Evolutionary conservation across 805 yeast genomes (phyloP), one percentile per base, ranked within the genome.

Genomic region (Saturnispora serradocipensis): DNA sequence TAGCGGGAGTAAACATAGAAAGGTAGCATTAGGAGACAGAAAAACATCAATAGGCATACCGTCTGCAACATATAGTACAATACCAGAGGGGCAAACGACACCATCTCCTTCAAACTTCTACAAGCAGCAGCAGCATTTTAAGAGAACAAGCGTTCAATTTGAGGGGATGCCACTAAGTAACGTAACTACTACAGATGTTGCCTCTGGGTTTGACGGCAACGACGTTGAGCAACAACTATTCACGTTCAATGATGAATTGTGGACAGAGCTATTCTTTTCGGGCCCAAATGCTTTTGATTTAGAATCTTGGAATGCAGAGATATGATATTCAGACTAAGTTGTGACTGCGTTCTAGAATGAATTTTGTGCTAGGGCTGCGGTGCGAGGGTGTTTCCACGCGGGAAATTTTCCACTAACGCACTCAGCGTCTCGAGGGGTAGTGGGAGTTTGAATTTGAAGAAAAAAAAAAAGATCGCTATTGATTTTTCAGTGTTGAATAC

Each of bases 161-260:
- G 42, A 38, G 24, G 42, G 42, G 24, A 38, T 38, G 42, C 35
- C 28, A 25, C 13, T n/a, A 4, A 20, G 30, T 24, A 24, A 24
- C 13, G 18, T 24, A 7, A 34, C 35, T 45, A 18, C 40, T 52
- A 32, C 55, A 39, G 18, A 48, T 48, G 27, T 44, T 27, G n/a
- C 42, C 27, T 15, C 24, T 34, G 34, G 43, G 24, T 16, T 11
- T 35, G 15, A 48, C 22, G 27, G 46, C 24, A 28, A 43, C 4
- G 46, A 43, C n/a, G 28, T 43, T 16, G 51, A 48, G 28, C 46
- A 50, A 28, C 77, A 81, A 10, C 74, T 73, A 46, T 72, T 75
- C 69, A 76, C 81, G 9, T 63, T 82, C 35, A 80, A 79, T 53
- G 89, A 83, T 59, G 89, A 84, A 60, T 81, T 84, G 58, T 84